Evolutionary conservation across 108 stramenopile genomes (phyloP).

Genomic region (Nitzschia sp.): DNA sequence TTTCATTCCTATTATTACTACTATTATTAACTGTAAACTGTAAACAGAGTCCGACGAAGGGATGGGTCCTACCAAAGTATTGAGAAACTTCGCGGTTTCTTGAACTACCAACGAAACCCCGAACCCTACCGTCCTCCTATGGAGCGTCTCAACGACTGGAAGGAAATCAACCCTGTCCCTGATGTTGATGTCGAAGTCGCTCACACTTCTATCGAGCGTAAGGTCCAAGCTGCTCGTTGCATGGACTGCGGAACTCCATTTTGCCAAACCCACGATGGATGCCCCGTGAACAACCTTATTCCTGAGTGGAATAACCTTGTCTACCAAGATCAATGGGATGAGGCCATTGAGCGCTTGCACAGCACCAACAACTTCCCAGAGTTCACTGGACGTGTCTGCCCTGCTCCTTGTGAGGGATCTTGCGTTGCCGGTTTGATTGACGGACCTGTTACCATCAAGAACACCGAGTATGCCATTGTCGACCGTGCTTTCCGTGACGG

Average conservation of each 20-base stretch:
- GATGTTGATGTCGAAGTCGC: conserved; percentile 60
- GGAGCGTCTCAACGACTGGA: conserved; percentile 92
- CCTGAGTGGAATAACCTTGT: conserved; percentile 98
- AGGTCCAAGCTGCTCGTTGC: conserved; percentile 92
- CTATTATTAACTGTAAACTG: too few species aligned
- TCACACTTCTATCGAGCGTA: conserved; percentile 88
- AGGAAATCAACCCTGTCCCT: conserved; percentile 87
- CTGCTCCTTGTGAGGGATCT: conserved; percentile 96
- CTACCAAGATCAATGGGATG: conserved; percentile 92
- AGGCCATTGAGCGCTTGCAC: conserved; percentile 92
- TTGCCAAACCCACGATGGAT: conserved; percentile 96
- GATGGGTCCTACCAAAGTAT: conserved; percentile 84
- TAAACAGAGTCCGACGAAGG: conserved; percentile 81
- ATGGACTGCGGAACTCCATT: conserved; percentile 99
- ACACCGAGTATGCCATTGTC: conserved; percentile 96
- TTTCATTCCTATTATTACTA: too few species aligned
- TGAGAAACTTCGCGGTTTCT: conserved; percentile 91
- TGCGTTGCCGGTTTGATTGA: conserved; percentile 96
- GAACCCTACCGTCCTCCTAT: conserved; percentile 93
- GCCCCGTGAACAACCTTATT: conserved; percentile 96
- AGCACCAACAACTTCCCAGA: conserved; percentile 99
- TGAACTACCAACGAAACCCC: conserved; percentile 94
- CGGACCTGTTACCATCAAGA: conserved; percentile 94
- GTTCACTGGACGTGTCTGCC: conserved; percentile 96
- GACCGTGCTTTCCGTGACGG: conserved; percentile 94